Evolutionary conservation across 176 grass and related monocot species (phyloP).

Genomic region (Triticum urartu): DNA sequence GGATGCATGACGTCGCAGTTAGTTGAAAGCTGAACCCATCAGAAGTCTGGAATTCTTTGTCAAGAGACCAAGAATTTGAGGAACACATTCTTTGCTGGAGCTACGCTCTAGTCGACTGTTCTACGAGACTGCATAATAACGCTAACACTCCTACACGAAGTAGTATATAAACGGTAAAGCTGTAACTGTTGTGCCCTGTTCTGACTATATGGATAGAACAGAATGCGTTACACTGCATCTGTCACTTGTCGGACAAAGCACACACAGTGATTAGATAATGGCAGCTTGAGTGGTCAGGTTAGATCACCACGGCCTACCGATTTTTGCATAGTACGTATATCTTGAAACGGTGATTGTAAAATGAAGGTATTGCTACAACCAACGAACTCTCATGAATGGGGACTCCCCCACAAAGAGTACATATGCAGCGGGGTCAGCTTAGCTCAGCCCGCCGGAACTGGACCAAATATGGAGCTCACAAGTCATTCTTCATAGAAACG

Average conservation of each 20-base stretch:
- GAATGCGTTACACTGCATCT: not conserved
- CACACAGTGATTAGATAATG: not conserved
- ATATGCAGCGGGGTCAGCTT: no score
- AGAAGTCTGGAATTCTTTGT: not conserved
- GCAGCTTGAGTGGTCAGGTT: not conserved
- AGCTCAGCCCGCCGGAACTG: no score
- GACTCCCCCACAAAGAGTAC: no score
- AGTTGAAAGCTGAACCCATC: not conserved
- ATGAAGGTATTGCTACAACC: no score
- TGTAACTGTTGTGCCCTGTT: not conserved
- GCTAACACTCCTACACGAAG: no score
- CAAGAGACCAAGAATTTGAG: not conserved
- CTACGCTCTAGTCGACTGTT: not conserved
- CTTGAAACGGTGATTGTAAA: not conserved
- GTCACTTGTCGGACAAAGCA: not conserved
- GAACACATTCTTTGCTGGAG: not conserved
- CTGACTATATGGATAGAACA: not conserved
- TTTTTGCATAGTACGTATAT: not conserved
- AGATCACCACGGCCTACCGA: not conserved
- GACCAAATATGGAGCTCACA: no score
- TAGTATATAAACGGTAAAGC: not conserved
- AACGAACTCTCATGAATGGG: no score
- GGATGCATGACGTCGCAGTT: conserved; percentile 20
- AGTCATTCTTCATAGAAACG: no score
- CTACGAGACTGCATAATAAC: not conserved